These are phyloP conservation scores for Calonectria ilicicola DNA, from an alignment of 2,329 filamentous ascomycete species.

Conservation along the genomic window DNA sequence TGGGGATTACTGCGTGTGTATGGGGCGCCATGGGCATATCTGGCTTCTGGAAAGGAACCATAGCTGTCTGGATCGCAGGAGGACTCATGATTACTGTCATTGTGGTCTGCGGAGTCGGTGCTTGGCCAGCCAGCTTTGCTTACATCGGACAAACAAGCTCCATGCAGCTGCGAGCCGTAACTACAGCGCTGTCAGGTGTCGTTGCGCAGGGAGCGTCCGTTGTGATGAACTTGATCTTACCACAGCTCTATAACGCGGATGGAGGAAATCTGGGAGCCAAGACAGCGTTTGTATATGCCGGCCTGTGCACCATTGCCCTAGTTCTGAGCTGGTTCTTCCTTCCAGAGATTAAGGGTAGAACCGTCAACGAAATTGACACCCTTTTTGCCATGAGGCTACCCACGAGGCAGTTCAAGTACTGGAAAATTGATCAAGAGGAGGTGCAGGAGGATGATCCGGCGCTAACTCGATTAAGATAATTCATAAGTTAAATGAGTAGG, in stretches of 20 bases:
- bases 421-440: not conserved
- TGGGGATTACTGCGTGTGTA: constrained; percentile 48
- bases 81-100: constrained; percentile 54
- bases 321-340: constrained; percentile 38
- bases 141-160: constrained; percentile 48
- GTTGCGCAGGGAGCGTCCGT: constrained; percentile 52
- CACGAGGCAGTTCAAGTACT: constrained; percentile 27
- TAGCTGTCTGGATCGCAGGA: constrained; percentile 17
- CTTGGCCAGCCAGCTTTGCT: constrained; percentile 56
- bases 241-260: constrained; percentile 45
- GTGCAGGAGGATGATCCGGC: not conserved
- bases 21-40: constrained; percentile 56
- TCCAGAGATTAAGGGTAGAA: constrained; percentile 39
- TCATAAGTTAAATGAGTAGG: not conserved
- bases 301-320: constrained; percentile 33
- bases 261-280: constrained; percentile 53
- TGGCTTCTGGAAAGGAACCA: constrained; percentile 24
- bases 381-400: constrained; percentile 32
- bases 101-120: constrained; percentile 53
- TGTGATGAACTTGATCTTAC: constrained; percentile 37
- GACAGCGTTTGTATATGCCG: constrained; percentile 54
- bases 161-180: constrained; percentile 32
- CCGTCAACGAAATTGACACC: constrained; percentile 33
- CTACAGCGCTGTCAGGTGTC: constrained; percentile 55
- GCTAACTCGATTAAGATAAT: not conserved